Base-by-base conservation (phyloP, 805 yeast species). In the Zygotorulaspora florentina region DNA sequence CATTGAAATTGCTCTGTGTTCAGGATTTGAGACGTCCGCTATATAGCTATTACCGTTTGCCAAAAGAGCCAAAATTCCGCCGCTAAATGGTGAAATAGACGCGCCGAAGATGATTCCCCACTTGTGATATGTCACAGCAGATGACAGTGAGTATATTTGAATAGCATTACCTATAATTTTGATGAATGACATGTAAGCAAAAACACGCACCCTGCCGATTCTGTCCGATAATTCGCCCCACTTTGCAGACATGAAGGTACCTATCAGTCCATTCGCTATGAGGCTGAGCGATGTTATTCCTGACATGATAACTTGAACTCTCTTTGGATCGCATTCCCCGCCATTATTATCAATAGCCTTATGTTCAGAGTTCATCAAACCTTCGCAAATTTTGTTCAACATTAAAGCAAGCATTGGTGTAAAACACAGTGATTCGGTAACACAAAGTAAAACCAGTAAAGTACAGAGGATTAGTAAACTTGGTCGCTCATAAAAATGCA, bases 21-120 rank as follows among this genome's bases (percentile, higher is more conserved):
- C 72, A 1, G 86, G 75, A 16, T 80, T 83, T 6, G 81, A 81
- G 33, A 87, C 79, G 66, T 88, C 96, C 3, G 87, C 71, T 13
- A 85, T 73, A 58, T 87, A 88, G 48, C 90, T 78, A 58, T 82
- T 82, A 10, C 79, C 68, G 26, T 84, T 66, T 8, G 83, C 77
- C 41, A 84, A 56, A 28, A 82, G 55, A 5, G 81, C 72, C 48
- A 79, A 64, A 8, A 75, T 40, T 0, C 88, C 84, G 18, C 96
- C 96, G n/a, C 82, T 76, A 3, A 75, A 42, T 20, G 80, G 72
- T 26, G 72, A 73, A 1, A 83, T 29, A 1, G 75, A 47, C 11
- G 73, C 73, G 2, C 77, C 66, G 0, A 72, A 28, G 1, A 84
- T 62, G 50, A 80, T 69, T 25, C 51, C 61, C 61, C 45, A 54